Evolutionary conservation across 2,329 filamentous ascomycete species (phyloP), one percentile per base, ranked within the genome.

Genomic region (Talaromyces rugulosus): DNA sequence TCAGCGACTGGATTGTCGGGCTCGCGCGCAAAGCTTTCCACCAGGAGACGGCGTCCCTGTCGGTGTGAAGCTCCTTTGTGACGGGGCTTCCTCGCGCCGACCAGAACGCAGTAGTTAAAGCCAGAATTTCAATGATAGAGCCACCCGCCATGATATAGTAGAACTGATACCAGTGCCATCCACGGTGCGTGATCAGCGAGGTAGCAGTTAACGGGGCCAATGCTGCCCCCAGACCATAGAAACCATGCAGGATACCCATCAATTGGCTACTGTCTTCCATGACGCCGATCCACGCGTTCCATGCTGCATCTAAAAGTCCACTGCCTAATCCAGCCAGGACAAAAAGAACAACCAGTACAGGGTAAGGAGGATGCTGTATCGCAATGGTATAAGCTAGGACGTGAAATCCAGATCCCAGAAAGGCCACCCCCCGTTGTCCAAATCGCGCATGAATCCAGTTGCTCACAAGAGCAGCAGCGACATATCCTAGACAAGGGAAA

Each of bases 191-290:
- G 40, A 93, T 84, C 84, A 94, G 87, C 5, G 84, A 83, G 0
- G 90, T 92, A 1, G 89, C 89, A 62, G 92, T 81, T 6, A 93
- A 73, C 0, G 90, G 90, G 3, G 83, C 81, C 12, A 92, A 77
- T 0, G 88, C 87, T 1, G 87, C 90, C 0, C 90, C 90, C 0
- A 89, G 70, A 0, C 89, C 89, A 69, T 92, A 94, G 18, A 85
- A 82, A 0, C 86, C 89, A 72, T 93, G 90, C 18, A 93, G 73
- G 52, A 92, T 80, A 1, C 90, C 90, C 0, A 92, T 80, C 1
- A 93, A 78, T 70, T 92, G 87, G 70, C 93, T 92, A 7, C 89
- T 84, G 62, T 86, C 84, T 14, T 85, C 81, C 87, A 94, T 90
- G 68, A 87, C 89, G 11, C 90, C 90, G 23, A 87, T 81, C 82